These are phyloP conservation scores for Corniculantispora saksenae DNA, from an alignment of 2,329 filamentous ascomycete species.

Conservation along the genomic window DNA sequence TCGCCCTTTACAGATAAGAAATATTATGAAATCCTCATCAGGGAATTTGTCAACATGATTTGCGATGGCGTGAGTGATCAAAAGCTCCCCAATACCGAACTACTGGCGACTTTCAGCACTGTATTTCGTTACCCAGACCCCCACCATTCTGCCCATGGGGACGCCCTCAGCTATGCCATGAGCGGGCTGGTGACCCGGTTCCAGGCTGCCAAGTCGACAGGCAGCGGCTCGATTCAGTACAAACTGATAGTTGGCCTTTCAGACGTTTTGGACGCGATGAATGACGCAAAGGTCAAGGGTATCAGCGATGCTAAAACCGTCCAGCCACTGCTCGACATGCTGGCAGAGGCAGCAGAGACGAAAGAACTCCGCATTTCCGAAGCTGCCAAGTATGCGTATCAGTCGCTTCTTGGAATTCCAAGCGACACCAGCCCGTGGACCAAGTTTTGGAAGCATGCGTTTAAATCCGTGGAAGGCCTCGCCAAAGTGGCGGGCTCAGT, in stretches of 20 bases:
- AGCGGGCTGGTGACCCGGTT: neutral
- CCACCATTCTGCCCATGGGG: neutral
- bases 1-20: neutral
- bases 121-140: neutral
- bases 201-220: neutral
- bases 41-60: neutral
- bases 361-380: neutral
- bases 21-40: neutral
- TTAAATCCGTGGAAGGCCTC: neutral
- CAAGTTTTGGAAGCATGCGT: neutral
- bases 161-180: neutral
- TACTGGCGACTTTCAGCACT: neutral
- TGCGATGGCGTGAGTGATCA: neutral
- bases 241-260: neutral
- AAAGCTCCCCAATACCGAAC: neutral
- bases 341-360: neutral
- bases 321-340: neutral
- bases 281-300: neutral
- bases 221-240: neutral
- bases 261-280: neutral
- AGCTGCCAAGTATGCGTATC: neutral
- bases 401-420: neutral
- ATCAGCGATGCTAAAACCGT: neutral
- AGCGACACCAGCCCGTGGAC: neutral
- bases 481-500: neutral